Evolutionary conservation across 805 yeast species (phyloP), one percentile per base, ranked within the genome.

Genomic region (Zygoascus ofunaensis): DNA sequence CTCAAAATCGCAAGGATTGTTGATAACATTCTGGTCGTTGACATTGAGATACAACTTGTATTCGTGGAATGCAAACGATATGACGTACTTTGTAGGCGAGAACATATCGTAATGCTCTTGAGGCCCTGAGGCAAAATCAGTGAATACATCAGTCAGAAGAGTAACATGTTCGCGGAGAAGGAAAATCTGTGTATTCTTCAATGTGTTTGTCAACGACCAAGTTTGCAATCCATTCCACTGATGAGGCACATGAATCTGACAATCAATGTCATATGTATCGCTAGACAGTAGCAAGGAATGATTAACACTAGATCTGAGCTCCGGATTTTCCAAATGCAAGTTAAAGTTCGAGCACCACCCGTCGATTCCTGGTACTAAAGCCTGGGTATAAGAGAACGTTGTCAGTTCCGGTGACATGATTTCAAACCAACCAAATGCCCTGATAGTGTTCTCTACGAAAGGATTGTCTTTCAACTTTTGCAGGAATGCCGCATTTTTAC

Each of bases 351-450:
- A 80, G 17, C 68, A 66, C 69, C 73, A 81, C 0, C 96, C 82
- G 1, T 65, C 55, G 2, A 62, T 62, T 0, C 74, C 64, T 0
- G 92, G 76, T 5, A 77, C 63, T 49, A 76, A 69, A 0, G 82
- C 76, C 1, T 73, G 63, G 15, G 63, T 66, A 10, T 68, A 59
- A 2, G 68, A 56, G 1, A 81, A 55, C 0, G 69, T 68, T 0
- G 95, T 74, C 0, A 72, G 77, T 15, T 68, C 65, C 2, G 69
- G 70, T 35, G 80, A 63, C 48, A 79, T 80, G 17, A 87, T 44
- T 55, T 90, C 97, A 2, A 92, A 49, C 98, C 98, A 92, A 0
- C 96, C 97, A 66, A 82, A 92, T 1, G 95, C 82, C 39, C 92
- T 68, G 18, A n/a, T 21, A 19, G n/a, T 21, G 22, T 4, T 41